Evolutionary conservation across 1,139 yeast genomes (phyloP).

Genomic region (Taiozyma sp.): DNA sequence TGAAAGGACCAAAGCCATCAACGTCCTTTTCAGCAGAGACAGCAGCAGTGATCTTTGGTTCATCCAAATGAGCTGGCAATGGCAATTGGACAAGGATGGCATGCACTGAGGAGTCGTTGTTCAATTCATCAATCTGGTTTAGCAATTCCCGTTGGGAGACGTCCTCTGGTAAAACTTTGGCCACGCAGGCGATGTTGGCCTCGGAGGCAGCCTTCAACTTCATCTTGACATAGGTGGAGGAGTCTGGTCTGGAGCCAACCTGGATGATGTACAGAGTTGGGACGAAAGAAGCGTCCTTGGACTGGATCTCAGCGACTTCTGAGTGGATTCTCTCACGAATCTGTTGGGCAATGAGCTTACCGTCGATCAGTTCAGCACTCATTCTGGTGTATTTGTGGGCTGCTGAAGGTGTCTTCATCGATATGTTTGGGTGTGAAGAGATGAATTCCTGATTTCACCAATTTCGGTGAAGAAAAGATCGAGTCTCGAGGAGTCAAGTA

Average conservation of each 20-base stretch:
- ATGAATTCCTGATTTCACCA: too few relatives aligned
- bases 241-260: slow-evolving; percentile 73
- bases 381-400: slow-evolving; percentile 1
- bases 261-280: slow-evolving; percentile 84
- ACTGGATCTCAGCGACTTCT: slow-evolving; percentile 52
- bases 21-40: slow-evolving; percentile 69
- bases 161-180: slow-evolving; percentile 51
- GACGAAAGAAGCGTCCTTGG: slow-evolving; percentile 52
- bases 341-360: slow-evolving; percentile 59
- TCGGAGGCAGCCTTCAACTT: slow-evolving; percentile 68
- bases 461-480: too few relatives aligned
- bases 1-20: slow-evolving; percentile 72
- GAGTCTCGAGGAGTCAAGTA: too few relatives aligned
- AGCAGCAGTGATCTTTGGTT: slow-evolving; percentile 60
- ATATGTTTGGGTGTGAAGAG: too few relatives aligned
- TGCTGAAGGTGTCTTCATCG: not conserved
- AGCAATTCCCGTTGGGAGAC: slow-evolving; percentile 53
- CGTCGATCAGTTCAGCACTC: slow-evolving; percentile 43
- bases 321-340: slow-evolving; percentile 39
- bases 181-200: slow-evolving; percentile 55
- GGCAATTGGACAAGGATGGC: slow-evolving; percentile 74
- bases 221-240: slow-evolving; percentile 71
- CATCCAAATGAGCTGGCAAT: slow-evolving; percentile 64
- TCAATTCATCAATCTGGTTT: slow-evolving; percentile 48
- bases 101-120: slow-evolving; percentile 58